Conservation (phyloP, 768 basidiomycete genomes). For the Trametes cingulata region DNA sequence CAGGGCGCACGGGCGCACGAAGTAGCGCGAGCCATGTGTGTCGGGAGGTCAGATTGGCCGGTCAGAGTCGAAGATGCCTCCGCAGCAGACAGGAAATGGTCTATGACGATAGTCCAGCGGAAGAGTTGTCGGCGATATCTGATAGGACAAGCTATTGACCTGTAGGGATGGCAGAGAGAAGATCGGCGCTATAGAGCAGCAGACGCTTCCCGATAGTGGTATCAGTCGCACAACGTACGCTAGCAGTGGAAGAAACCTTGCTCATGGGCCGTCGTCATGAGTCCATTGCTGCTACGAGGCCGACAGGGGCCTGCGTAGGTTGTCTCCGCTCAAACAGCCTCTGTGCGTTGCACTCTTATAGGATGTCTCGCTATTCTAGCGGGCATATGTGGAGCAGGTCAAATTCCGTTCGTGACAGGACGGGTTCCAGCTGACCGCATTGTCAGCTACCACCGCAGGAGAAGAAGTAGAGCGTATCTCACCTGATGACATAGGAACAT, state of each 20-base stretch:
- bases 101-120: not conserved
- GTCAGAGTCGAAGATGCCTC: not conserved
- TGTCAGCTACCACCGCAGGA: not conserved
- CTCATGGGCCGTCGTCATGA: not conserved
- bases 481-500: slow-evolving; percentile 11
- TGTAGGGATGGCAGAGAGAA: not conserved
- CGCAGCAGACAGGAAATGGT: not conserved
- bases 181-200: not conserved
- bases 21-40: slow-evolving; percentile 10
- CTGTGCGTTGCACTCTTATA: not conserved
- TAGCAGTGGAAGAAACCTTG: not conserved
- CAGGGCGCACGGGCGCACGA: slow-evolving; percentile 6
- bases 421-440: not conserved
- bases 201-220: slow-evolving; percentile 7
- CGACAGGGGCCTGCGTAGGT: not conserved
- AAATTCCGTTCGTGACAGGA: not conserved
- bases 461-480: slow-evolving; percentile 6
- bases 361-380: not conserved
- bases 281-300: not conserved
- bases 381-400: not conserved
- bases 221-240: not conserved
- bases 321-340: not conserved
- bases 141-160: not conserved
- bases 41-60: slow-evolving; percentile 8
- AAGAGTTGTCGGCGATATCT: not conserved